phyloP scores from a whole-genome alignment of 208 protist genomes.

The Tetramitus jugosus region DNA sequence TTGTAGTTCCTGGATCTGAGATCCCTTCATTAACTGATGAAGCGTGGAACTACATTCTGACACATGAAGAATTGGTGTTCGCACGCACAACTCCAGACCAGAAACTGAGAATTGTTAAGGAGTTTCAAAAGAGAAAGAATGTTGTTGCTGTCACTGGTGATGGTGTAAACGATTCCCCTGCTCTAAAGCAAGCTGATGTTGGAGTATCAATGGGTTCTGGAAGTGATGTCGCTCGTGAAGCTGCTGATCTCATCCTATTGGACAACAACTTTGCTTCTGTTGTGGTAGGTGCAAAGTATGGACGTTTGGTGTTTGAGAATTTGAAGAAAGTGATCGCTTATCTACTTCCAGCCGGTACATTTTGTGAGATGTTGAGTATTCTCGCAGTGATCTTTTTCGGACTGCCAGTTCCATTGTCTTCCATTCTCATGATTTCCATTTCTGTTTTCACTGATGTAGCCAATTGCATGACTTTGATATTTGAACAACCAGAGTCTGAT shows the following conservation, averaged over 20 bases:
- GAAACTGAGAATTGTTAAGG: slow-evolving; percentile 35
- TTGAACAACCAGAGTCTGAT: slow-evolving; percentile 55
- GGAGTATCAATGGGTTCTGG: slow-evolving; percentile 50
- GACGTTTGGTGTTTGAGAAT: slow-evolving; percentile 75
- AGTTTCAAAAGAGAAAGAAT: slow-evolving; percentile 19
- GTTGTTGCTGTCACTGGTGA: slow-evolving; percentile 46
- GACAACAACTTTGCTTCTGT: slow-evolving; percentile 82
- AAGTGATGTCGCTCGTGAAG: slow-evolving; percentile 52
- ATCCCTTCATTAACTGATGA: neutral
- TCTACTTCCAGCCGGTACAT: slow-evolving; percentile 49
- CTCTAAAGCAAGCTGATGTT: slow-evolving; percentile 52
- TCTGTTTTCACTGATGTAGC: slow-evolving; percentile 58
- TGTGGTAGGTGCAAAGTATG: slow-evolving; percentile 63
- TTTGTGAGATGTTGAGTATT: slow-evolving; percentile 54
- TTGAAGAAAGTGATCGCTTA: slow-evolving; percentile 72
- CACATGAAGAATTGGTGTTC: slow-evolving; percentile 25
- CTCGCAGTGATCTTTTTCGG: slow-evolving; percentile 43
- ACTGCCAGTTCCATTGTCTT: slow-evolving; percentile 48
- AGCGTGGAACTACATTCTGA: neutral
- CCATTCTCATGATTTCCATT: slow-evolving; percentile 59
- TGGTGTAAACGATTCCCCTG: slow-evolving; percentile 50
- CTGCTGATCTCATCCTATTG: slow-evolving; percentile 64
- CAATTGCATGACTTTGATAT: slow-evolving; percentile 50
- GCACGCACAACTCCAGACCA: slow-evolving; percentile 37
- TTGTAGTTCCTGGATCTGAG: neutral